Evolutionary conservation across 352 stramenopile genomes (phyloP).

Genomic region (Blastocystis sp.): DNA sequence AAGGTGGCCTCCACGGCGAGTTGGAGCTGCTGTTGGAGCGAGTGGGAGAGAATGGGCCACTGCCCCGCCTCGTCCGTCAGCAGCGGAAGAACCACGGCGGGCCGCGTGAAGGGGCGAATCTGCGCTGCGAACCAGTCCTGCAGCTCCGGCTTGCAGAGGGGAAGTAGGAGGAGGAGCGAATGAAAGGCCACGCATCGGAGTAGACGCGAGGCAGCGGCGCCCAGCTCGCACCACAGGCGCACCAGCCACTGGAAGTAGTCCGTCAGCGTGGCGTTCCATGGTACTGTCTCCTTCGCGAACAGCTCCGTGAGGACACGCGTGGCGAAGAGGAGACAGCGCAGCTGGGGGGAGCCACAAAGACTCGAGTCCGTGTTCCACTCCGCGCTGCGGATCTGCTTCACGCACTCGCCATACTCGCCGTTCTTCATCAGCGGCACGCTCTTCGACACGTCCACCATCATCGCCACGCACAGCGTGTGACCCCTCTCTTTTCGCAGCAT

Average conservation of each 20-base stretch:
- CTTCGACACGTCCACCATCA: background rate
- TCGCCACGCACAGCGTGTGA: background rate
- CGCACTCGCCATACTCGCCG: conserved; percentile 25
- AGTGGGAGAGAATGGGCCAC: background rate
- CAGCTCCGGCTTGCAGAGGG: background rate
- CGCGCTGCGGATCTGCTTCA: background rate
- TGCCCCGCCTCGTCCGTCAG: background rate
- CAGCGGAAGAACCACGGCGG: background rate
- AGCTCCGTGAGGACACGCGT: background rate
- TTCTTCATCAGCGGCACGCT: background rate
- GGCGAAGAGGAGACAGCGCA: background rate
- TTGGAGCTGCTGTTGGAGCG: background rate
- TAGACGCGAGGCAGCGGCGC: background rate
- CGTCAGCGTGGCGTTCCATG: background rate
- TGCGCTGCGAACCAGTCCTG: background rate
- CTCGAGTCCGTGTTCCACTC: conserved; percentile 36
- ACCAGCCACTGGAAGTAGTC: conserved; percentile 14
- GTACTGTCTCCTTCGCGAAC: background rate
- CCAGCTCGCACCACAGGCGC: background rate
- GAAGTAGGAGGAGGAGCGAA: background rate
- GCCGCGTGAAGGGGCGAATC: background rate
- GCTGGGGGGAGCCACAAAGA: background rate
- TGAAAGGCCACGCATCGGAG: background rate
- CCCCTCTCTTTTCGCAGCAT: background rate
- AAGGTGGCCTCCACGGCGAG: background rate